Evolutionary conservation across 2,329 filamentous ascomycete species (phyloP), one percentile per base, ranked within the genome.

Genomic region (Apiospora hydei): DNA sequence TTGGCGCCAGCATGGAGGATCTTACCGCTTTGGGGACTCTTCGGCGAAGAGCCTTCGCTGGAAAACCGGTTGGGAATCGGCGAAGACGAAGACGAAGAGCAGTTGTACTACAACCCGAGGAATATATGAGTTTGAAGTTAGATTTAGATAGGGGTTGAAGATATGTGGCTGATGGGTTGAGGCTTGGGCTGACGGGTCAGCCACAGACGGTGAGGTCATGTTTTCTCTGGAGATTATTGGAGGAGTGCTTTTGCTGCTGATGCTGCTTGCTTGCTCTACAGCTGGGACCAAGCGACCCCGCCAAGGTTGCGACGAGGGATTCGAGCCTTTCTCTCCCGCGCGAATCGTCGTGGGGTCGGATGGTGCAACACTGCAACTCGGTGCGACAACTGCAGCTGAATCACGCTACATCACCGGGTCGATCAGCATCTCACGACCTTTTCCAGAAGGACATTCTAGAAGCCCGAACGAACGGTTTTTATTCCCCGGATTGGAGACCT

Each of bases 381-480:
- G 16, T 34, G 51, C 51, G 18, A 57, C 51, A 34, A 57, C 51
- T 57, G 51, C 51, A 57, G 51, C 51, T 57, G 14, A 16, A 34
- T 57, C 51, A 57, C 51, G 26, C 51, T 57, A 57, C 51, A 57
- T 57, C 51, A 57, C 51, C 51, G 26, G 41, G 51, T 34, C 13
- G 51, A 57, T 34, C 51, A 57, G 51, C 51, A 57, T 57, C 51
- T 34, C 26, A 57, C 16, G 51, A 34, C 51, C 51, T 38, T 34
- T 57, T 57, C 51, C 34, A 57, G 51, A 57, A 57, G 5, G 34
- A 38, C 51, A 57, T 57, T 57, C 51, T 57, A 57, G 51, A 57
- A 57, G 51, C 51, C 13, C 51, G 3, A 57, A 34, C 51, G 51
- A 34, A 57, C 51, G 26, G 34, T 57, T n/a, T n/a, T 10, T 21